phyloP scores from a whole-genome alignment of 805 yeast species.

The Zygosaccharomyces rouxii region DNA sequence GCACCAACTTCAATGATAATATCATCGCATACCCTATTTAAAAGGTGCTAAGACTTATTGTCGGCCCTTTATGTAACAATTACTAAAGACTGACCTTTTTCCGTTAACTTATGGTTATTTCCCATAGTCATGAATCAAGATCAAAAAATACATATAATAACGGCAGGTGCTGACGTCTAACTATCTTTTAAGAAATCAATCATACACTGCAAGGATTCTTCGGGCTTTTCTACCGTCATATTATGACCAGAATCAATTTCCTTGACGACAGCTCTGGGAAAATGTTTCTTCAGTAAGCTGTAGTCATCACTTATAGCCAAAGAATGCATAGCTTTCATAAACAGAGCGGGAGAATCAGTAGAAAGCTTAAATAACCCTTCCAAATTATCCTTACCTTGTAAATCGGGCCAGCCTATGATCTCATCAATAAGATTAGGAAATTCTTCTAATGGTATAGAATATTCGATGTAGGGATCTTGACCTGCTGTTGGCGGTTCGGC shows the following conservation, averaged over 20 bases:
- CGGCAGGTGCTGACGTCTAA: background rate
- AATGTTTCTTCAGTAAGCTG: conserved; percentile 20
- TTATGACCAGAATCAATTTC: conserved; percentile 34
- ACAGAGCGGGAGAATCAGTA: conserved; percentile 36
- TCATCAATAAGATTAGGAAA: conserved; percentile 27
- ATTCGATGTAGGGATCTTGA: conserved; percentile 18
- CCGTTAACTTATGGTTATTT: background rate
- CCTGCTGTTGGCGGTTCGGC: conserved; percentile 6
- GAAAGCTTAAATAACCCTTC: conserved; percentile 5
- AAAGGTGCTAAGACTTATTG: background rate
- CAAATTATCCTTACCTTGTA: conserved; percentile 7
- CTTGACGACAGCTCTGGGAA: conserved; percentile 24
- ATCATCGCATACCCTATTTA: background rate
- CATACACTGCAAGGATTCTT: conserved; percentile 17
- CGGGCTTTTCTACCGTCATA: conserved; percentile 28
- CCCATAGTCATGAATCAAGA: background rate
- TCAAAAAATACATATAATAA: background rate
- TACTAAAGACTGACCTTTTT: background rate
- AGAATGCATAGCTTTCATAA: conserved; percentile 44
- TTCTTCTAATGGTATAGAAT: conserved; percentile 21
- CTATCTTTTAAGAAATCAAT: conserved; percentile 18
- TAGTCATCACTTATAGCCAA: conserved; percentile 38
- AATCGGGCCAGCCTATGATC: conserved; percentile 25
- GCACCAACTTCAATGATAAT: background rate
- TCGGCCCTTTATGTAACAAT: background rate